phyloP scores from a whole-genome alignment of 202 grass and related monocot genomes.

The Eragrostis tef region DNA sequence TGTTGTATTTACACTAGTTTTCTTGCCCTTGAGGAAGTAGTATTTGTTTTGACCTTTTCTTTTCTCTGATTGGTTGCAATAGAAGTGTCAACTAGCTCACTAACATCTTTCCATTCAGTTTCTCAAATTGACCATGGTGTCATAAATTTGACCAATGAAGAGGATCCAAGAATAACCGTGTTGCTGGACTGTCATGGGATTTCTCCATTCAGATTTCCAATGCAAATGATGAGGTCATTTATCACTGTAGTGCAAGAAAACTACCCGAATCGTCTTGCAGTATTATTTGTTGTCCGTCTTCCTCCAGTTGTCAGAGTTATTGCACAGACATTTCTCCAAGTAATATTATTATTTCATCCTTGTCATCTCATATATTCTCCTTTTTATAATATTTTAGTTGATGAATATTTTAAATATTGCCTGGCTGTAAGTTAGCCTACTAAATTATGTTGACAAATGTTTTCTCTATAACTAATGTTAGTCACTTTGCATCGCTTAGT shows the following conservation, averaged over 20 bases:
- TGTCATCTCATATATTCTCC: conserved; percentile 19
- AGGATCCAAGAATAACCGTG: conserved; percentile 80
- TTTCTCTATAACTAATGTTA: background rate
- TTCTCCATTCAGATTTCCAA: conserved; percentile 91
- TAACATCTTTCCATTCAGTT: conserved; percentile 61
- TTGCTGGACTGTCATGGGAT: conserved; percentile 88
- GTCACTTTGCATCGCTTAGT: background rate
- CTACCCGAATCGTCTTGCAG: conserved; percentile 82
- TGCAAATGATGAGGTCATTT: conserved; percentile 95
- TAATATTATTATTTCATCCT: conserved; percentile 49
- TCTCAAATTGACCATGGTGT: conserved; percentile 91
- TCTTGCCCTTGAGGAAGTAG: background rate
- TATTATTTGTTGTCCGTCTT: conserved; percentile 77
- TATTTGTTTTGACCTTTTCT: conserved; percentile 14
- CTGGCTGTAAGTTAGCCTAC: background rate
- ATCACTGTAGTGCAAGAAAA: conserved; percentile 83
- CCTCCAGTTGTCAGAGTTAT: conserved; percentile 95
- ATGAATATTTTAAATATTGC: background rate
- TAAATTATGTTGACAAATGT: background rate
- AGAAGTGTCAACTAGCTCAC: conserved; percentile 27
- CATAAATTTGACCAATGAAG: conserved; percentile 73
- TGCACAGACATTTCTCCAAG: conserved; percentile 91
- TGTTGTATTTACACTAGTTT: conserved; percentile 15
- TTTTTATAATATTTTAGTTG: conserved; percentile 15
- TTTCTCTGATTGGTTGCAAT: conserved; percentile 41